phyloP scores from a whole-genome alignment of 192 early-diverging fungal genomes.

The Radiomyces spectabilis region DNA sequence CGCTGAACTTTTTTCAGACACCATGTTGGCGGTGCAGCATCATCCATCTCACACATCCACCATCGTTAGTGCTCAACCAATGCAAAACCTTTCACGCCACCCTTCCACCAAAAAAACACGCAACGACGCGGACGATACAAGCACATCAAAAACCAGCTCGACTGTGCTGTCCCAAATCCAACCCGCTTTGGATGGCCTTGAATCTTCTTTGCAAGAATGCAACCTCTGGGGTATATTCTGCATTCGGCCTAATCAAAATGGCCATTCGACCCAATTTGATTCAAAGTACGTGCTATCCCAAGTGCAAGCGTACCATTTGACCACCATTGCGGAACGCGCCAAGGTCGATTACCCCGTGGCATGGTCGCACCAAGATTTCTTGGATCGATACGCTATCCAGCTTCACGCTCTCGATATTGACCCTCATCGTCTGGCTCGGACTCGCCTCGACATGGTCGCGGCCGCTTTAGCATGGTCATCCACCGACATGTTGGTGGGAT shows the following conservation, averaged over 20 bases:
- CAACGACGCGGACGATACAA: neutral
- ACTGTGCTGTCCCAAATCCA: constrained; percentile 47
- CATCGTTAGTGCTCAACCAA: constrained; percentile 66
- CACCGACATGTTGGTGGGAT: constrained; percentile 40
- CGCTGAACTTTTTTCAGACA: constrained; percentile 61
- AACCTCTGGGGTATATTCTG: constrained; percentile 79
- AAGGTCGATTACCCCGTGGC: constrained; percentile 57
- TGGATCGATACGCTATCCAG: constrained; percentile 50
- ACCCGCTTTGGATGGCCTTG: constrained; percentile 65
- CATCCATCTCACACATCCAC: constrained; percentile 65
- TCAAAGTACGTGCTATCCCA: constrained; percentile 57
- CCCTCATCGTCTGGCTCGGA: constrained; percentile 20
- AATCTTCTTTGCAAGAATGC: constrained; percentile 68
- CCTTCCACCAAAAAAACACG: constrained; percentile 37
- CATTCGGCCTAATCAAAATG: constrained; percentile 57
- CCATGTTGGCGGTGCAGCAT: constrained; percentile 57
- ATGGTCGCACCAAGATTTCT: constrained; percentile 64
- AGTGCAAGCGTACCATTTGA: constrained; percentile 53
- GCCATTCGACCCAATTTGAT: constrained; percentile 45
- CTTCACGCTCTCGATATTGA: constrained; percentile 17
- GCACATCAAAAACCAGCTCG: neutral
- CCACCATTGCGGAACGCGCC: constrained; percentile 58
- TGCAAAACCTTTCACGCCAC: constrained; percentile 60
- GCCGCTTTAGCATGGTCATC: constrained; percentile 37
- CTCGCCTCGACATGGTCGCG: constrained; percentile 31